phyloP scores from a whole-genome alignment of 192 early-diverging fungal genomes.

The Coemansia sp. region DNA sequence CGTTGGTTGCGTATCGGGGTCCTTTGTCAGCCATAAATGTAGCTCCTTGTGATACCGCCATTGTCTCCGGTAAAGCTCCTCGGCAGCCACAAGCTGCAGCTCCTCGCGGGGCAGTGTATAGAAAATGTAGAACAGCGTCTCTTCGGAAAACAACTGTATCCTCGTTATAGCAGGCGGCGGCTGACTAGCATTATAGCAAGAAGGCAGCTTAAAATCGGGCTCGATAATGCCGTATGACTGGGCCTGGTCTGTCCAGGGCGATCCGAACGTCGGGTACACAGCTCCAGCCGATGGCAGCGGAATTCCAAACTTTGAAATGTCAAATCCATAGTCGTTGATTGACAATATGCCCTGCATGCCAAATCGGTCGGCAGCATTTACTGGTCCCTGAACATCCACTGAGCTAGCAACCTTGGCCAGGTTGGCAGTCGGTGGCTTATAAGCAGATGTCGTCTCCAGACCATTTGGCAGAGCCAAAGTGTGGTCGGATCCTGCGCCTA shows the following conservation, averaged over 20 bases:
- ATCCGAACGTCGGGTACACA: slow-evolving; percentile 86
- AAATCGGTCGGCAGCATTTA: slow-evolving; percentile 61
- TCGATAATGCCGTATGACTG: slow-evolving; percentile 69
- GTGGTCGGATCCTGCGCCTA: slow-evolving; percentile 8
- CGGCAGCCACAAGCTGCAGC: slow-evolving; percentile 89
- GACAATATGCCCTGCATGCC: slow-evolving; percentile 88
- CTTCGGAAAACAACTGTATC: slow-evolving; percentile 77
- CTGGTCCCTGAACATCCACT: slow-evolving; percentile 18
- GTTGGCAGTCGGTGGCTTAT: slow-evolving; percentile 34
- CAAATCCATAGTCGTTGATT: slow-evolving; percentile 86
- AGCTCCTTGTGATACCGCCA: slow-evolving; percentile 98
- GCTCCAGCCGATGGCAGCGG: slow-evolving; percentile 74
- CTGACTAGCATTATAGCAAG: slow-evolving; percentile 80
- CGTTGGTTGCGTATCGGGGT: slow-evolving; percentile 57
- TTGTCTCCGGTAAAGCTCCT: slow-evolving; percentile 90
- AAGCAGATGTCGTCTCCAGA: slow-evolving; percentile 34
- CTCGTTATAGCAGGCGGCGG: slow-evolving; percentile 74
- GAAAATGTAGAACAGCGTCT: slow-evolving; percentile 98
- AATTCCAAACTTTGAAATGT: slow-evolving; percentile 85
- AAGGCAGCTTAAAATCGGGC: slow-evolving; percentile 82
- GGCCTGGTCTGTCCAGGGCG: slow-evolving; percentile 83
- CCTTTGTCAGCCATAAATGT: slow-evolving; percentile 90
- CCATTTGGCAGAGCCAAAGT: slow-evolving; percentile 22
- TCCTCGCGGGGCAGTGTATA: slow-evolving; percentile 95
- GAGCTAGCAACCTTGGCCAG: slow-evolving; percentile 25